Evolutionary conservation across 208 protist genomes (phyloP).

Genomic region (Crithidia expoeki): DNA sequence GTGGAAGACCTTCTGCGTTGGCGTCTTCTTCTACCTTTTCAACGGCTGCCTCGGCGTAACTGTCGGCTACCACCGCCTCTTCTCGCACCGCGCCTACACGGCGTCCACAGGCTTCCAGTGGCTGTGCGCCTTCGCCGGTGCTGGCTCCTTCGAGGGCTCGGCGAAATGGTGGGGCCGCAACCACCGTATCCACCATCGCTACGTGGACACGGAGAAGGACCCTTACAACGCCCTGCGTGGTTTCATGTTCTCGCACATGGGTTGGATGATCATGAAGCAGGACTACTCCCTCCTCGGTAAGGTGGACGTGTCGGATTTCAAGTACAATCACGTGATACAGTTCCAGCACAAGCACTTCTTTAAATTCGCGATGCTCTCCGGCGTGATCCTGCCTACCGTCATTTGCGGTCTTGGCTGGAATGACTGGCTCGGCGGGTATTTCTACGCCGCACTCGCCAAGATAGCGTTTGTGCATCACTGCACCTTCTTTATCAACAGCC

Average conservation of each 20-base stretch:
- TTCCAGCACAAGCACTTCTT: constrained; percentile 91
- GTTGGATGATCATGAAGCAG: constrained; percentile 94
- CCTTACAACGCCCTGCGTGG: constrained; percentile 91
- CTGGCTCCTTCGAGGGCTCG: constrained; percentile 91
- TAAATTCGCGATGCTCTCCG: constrained; percentile 80
- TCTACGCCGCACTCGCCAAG: constrained; percentile 79
- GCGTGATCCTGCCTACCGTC: constrained; percentile 84
- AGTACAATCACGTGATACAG: constrained; percentile 82
- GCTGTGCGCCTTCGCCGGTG: constrained; percentile 79
- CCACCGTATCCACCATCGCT: constrained; percentile 93
- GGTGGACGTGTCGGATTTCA: constrained; percentile 88
- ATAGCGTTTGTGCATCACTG: constrained; percentile 89
- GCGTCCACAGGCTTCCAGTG: constrained; percentile 61
- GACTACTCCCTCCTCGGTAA: constrained; percentile 79
- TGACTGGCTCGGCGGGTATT: constrained; percentile 88
- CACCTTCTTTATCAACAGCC: constrained; percentile 93
- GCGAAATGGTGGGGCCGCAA: constrained; percentile 91
- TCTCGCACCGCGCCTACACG: constrained; percentile 86
- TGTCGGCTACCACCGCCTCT: constrained; percentile 90
- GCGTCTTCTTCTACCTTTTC: constrained; percentile 75
- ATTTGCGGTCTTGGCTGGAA: constrained; percentile 84
- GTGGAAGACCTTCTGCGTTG: constrained; percentile 74
- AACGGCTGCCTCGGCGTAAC: constrained; percentile 91
- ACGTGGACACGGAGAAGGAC: constrained; percentile 91
- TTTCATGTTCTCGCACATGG: constrained; percentile 92